These are phyloP conservation scores for Plasmodium fragile DNA, from an alignment of 169 alveolate species.

Conservation along the genomic window DNA sequence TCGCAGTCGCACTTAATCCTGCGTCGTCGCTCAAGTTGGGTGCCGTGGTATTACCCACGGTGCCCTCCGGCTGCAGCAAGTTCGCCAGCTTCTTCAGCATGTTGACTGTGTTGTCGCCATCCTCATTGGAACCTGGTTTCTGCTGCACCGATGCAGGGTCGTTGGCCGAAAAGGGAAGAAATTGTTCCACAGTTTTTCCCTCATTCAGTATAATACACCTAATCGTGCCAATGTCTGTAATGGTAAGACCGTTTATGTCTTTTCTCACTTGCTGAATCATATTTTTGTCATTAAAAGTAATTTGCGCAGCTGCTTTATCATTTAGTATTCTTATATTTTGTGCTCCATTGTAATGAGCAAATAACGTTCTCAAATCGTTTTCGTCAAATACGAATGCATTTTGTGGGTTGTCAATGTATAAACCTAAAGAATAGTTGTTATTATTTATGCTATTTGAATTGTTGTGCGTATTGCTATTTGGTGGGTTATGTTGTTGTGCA, in stretches of 20 bases:
- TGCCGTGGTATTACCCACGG: background rate
- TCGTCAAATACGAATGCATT: conserved; percentile 71
- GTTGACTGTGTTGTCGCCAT: conserved; percentile 41
- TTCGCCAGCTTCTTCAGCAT: conserved; percentile 56
- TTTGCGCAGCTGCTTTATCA: conserved; percentile 76
- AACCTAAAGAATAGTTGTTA: conserved; percentile 62
- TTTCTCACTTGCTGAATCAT: conserved; percentile 75
- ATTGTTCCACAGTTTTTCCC: conserved; percentile 62
- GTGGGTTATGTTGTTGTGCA: background rate
- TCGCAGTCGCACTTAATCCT: background rate
- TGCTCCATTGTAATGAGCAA: conserved; percentile 75
- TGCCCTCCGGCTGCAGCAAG: conserved; percentile 13
- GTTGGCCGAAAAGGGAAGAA: conserved; percentile 74
- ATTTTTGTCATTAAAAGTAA: conserved; percentile 65
- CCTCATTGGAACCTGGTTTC: background rate
- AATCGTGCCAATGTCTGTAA: conserved; percentile 68
- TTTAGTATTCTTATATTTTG: conserved; percentile 40
- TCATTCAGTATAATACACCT: conserved; percentile 71
- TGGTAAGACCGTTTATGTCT: conserved; percentile 74
- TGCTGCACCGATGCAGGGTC: conserved; percentile 12
- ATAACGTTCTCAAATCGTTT: conserved; percentile 40
- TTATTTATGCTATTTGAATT: conserved; percentile 13
- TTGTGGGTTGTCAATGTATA: conserved; percentile 72
- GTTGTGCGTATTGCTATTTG: conserved; percentile 18
- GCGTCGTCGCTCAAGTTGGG: background rate